These are phyloP conservation scores for Erysimum cheiranthoides DNA, from an alignment of 345 rosid species.

Conservation along the genomic window DNA sequence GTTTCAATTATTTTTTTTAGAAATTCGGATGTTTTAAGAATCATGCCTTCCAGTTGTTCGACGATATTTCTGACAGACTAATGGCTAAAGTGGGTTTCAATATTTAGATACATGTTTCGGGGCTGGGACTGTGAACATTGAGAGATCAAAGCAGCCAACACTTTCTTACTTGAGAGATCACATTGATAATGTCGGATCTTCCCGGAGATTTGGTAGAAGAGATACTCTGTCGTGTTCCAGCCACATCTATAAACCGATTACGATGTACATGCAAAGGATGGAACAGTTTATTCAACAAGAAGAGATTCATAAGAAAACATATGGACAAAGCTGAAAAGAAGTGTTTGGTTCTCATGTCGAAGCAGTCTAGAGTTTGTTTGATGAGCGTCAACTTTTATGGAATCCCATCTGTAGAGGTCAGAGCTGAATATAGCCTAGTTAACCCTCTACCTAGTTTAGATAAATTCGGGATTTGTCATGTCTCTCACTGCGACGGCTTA, in stretches of 20 bases:
- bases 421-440: not conserved
- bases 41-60: no score
- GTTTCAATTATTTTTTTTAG: no score
- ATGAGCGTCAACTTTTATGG: not conserved
- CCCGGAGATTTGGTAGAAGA: conserved; percentile 2
- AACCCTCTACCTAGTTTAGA: not conserved
- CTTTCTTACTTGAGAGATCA: not conserved
- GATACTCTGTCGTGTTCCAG: conserved; percentile 5
- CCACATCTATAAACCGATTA: not conserved
- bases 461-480: not conserved
- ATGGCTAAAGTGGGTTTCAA: no score
- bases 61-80: no score
- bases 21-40: no score
- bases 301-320: not conserved
- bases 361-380: not conserved
- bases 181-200: not conserved
- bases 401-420: not conserved
- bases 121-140: no score
- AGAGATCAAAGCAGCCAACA: not conserved
- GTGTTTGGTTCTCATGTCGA: conserved; percentile 4
- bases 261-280: conserved; percentile 25
- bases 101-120: no score
- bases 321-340: not conserved
- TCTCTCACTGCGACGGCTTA: conserved; percentile 18
- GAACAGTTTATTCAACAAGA: not conserved